Percentiles rank a stretch among this genome's conserved stretches.
These are phyloP conservation scores for Pneumocystis canis DNA, from an alignment of 1,139 yeast genomes.

Conservation along the genomic window DNA sequence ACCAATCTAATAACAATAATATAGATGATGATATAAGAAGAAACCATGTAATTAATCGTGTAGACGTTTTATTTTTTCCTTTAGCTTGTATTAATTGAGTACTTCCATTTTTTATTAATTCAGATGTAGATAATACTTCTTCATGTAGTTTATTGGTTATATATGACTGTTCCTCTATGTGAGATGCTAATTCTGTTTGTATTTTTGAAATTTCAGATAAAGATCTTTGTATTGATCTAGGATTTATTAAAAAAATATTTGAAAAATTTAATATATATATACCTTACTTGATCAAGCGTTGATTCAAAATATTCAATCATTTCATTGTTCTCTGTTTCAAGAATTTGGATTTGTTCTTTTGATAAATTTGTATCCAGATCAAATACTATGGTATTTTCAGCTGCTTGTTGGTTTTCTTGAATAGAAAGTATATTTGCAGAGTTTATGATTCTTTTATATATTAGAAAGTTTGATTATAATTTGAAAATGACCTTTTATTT, in stretches of 20 bases:
- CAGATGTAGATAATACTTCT: constrained; percentile 54
- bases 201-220: constrained; percentile 67
- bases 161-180: constrained; percentile 61
- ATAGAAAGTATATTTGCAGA: constrained; percentile 4
- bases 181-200: constrained; percentile 64
- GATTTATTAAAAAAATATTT: not conserved
- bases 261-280: constrained; percentile 9
- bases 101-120: constrained; percentile 63
- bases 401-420: constrained; percentile 1
- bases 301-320: constrained; percentile 51
- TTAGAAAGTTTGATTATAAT: constrained; percentile 15
- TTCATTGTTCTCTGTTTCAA: constrained; percentile 59
- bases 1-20: constrained; percentile 9
- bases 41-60: constrained; percentile 6
- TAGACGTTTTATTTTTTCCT: constrained; percentile 31
- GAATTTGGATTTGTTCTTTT: constrained; percentile 51
- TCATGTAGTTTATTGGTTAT: constrained; percentile 53
- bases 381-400: constrained; percentile 5
- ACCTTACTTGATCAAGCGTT: constrained; percentile 27
- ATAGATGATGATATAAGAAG: constrained; percentile 8
- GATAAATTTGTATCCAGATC: constrained; percentile 7
- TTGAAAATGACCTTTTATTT: constrained; percentile 20
- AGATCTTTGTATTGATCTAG: constrained; percentile 57
- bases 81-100: constrained; percentile 58
- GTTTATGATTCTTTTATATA: not conserved